A percentile compares a stretch with the other conserved stretches of the same genome.
phyloP scores from a whole-genome alignment of 2,329 filamentous ascomycete species.

The Pseudocercospora fijiensis region DNA sequence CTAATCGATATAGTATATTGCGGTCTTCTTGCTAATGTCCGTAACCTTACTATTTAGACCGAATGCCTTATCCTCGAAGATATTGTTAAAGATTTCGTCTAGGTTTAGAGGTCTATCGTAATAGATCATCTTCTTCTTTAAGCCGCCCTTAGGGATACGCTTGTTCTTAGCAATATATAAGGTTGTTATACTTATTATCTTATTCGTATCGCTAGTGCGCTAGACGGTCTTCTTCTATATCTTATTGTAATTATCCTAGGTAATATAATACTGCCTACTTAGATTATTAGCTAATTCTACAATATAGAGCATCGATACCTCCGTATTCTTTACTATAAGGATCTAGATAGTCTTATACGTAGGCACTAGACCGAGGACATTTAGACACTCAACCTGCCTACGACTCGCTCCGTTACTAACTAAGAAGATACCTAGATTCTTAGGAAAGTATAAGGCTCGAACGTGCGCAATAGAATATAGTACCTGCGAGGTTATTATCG shows the following conservation, averaged over 20 bases:
- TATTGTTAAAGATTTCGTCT: not conserved
- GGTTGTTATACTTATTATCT: no score
- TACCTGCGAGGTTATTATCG: no score
- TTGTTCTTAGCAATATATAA: not conserved
- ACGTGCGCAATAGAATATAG: not conserved
- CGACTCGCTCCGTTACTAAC: not conserved
- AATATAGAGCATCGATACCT: not conserved
- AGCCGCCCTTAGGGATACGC: not conserved
- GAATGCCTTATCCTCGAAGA: no score
- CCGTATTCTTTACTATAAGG: not conserved
- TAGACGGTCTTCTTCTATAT: no score
- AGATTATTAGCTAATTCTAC: not conserved
- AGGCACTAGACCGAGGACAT: not conserved
- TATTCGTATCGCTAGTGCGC: no score
- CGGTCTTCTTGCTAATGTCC: not conserved
- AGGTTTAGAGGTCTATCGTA: not conserved
- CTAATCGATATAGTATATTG: no score
- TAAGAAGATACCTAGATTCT: not conserved
- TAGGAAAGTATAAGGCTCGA: not conserved
- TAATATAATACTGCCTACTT: no score
- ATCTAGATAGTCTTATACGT: no score
- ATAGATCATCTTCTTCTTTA: not conserved
- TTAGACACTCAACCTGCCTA: not conserved
- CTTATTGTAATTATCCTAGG: no score
- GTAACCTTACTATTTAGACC: no score